Evolutionary conservation across 139 green algal species (phyloP).

Genomic region (Tetraselmis chui): DNA sequence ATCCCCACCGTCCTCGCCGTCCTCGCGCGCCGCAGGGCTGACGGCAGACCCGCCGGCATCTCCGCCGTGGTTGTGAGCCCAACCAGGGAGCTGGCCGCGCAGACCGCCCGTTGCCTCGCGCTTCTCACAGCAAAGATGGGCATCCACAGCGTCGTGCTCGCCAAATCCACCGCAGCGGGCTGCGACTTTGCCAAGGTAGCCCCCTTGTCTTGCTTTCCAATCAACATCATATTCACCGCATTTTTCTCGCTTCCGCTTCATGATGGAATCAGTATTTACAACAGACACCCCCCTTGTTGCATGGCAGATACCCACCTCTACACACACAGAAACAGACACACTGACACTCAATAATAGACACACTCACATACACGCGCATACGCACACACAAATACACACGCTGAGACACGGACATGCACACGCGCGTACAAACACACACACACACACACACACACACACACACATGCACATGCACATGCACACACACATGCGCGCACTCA

Average conservation of each 20-base stretch:
- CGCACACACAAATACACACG: background rate
- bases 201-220: too few relatives aligned
- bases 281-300: too few relatives aligned
- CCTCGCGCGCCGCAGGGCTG: constrained; percentile 12
- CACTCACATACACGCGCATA: background rate
- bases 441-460: background rate
- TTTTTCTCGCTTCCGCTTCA: too few relatives aligned
- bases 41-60: constrained; percentile 13
- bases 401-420: background rate
- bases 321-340: too few relatives aligned
- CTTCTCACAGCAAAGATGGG: constrained; percentile 57
- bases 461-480: background rate
- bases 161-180: constrained; percentile 54
- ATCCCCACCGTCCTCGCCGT: constrained; percentile 62
- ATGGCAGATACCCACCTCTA: too few relatives aligned
- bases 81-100: constrained; percentile 79
- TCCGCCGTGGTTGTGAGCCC: constrained; percentile 66
- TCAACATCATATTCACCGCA: too few relatives aligned
- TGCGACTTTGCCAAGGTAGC: constrained; percentile 61
- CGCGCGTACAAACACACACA: background rate
- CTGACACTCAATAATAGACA: background rate
- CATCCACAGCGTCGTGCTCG: constrained; percentile 65
- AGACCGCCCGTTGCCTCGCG: constrained; percentile 68
- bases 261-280: too few relatives aligned
- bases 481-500: background rate